Percentiles rank a stretch among this genome's conserved stretches.
Conservation (phyloP, 2,329 filamentous ascomycete genomes). For the Keithomyces neogunnii region DNA sequence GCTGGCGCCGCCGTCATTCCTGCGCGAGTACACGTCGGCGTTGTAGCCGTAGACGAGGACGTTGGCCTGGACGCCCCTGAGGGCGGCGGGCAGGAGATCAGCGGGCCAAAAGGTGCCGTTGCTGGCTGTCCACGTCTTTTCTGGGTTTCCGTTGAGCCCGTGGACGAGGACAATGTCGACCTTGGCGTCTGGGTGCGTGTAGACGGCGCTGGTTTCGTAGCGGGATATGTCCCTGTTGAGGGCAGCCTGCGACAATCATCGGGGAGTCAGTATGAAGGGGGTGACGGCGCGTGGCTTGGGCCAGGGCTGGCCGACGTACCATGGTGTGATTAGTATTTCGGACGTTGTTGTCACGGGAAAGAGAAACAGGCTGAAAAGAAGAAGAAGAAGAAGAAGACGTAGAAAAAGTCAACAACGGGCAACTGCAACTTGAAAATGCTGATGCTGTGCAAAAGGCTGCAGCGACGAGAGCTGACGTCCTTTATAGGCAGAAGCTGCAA, state of each 20-base stretch:
- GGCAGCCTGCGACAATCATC: slow-evolving; percentile 26
- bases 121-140: slow-evolving; percentile 51
- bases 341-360: no score
- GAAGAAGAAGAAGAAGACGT: no score
- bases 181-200: slow-evolving; percentile 48
- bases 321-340: background rate
- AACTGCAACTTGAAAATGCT: background rate
- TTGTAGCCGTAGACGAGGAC: slow-evolving; percentile 69
- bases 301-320: background rate
- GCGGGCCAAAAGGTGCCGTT: slow-evolving; percentile 60
- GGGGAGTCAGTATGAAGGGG: background rate
- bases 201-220: slow-evolving; percentile 51
- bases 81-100: slow-evolving; percentile 54
- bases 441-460: no score
- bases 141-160: slow-evolving; percentile 58
- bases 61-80: slow-evolving; percentile 50
- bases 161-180: slow-evolving; percentile 64
- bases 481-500: no score
- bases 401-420: background rate
- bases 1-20: slow-evolving; percentile 45
- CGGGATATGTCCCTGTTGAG: slow-evolving; percentile 26
- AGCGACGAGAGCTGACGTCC: no score
- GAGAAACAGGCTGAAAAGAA: no score
- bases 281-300: background rate
- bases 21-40: slow-evolving; percentile 49